A percentile compares a stretch with the other conserved stretches of the same genome.
Conservation (phyloP, 148 eudicot genomes). For the Gaultheria prostrata region DNA sequence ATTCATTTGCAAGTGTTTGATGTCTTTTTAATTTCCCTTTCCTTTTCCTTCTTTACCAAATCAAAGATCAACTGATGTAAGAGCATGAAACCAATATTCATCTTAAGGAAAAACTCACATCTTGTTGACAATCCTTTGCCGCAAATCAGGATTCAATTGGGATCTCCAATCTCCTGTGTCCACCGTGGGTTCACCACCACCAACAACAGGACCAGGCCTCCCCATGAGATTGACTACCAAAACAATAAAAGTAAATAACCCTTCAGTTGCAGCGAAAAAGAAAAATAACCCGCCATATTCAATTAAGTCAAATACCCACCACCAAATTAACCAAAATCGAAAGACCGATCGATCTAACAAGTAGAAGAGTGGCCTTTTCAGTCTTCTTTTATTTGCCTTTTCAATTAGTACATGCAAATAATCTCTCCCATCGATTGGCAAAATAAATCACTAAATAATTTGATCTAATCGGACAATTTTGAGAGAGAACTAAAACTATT, state of each 20-base stretch:
- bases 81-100: neutral
- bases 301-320: neutral
- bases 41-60: neutral
- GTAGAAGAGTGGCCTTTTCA: neutral
- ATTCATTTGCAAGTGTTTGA: neutral
- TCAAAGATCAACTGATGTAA: neutral
- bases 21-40: neutral
- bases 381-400: neutral
- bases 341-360: neutral
- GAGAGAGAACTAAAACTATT: too few species aligned
- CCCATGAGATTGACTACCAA: slow-evolving; percentile 22
- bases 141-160: slow-evolving; percentile 37
- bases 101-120: slow-evolving; percentile 36
- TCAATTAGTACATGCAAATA: too few species aligned
- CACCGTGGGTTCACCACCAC: slow-evolving; percentile 29
- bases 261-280: neutral
- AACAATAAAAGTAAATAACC: neutral
- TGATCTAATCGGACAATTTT: too few species aligned
- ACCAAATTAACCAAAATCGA: neutral
- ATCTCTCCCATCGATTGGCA: too few species aligned
- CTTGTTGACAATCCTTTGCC: slow-evolving; percentile 50
- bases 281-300: neutral
- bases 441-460: too few species aligned
- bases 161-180: slow-evolving; percentile 60
- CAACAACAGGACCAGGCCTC: slow-evolving; percentile 31